phyloP scores from a whole-genome alignment of 1,139 yeast genomes.

The Protomyces inouyei region DNA sequence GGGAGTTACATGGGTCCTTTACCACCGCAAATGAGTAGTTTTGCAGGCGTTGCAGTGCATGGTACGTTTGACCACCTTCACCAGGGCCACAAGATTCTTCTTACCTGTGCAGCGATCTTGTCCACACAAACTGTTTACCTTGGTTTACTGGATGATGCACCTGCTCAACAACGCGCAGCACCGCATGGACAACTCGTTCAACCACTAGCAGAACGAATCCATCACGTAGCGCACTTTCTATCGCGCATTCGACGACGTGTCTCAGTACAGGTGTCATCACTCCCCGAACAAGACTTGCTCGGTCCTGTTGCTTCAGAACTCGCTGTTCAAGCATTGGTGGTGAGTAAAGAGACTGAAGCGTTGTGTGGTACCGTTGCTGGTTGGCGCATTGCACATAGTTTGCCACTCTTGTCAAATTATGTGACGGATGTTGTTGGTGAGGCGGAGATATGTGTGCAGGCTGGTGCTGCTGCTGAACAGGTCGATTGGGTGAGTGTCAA shows the following conservation, averaged over 20 bases:
- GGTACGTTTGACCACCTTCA: conserved; percentile 97
- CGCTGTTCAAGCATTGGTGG: conserved; percentile 71
- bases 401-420: conserved; percentile 51
- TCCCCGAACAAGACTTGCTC: conserved; percentile 20
- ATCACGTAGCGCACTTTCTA: conserved; percentile 56
- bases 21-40: neutral
- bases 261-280: neutral
- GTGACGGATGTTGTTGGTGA: conserved; percentile 66
- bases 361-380: conserved; percentile 75
- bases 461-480: neutral
- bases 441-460: neutral
- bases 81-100: conserved; percentile 84
- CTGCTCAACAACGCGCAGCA: conserved; percentile 58
- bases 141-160: conserved; percentile 64
- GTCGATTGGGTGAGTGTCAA: neutral
- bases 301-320: conserved; percentile 87
- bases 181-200: conserved; percentile 48
- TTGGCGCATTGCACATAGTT: conserved; percentile 53
- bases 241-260: neutral
- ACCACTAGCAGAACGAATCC: conserved; percentile 54
- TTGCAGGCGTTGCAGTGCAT: conserved; percentile 56
- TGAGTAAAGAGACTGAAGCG: conserved; percentile 69
- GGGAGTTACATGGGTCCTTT: neutral
- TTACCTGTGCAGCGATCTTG: conserved; percentile 66
- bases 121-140: conserved; percentile 55